phyloP scores from a whole-genome alignment of 352 stramenopile genomes.

The Globisporangium irregulare region DNA sequence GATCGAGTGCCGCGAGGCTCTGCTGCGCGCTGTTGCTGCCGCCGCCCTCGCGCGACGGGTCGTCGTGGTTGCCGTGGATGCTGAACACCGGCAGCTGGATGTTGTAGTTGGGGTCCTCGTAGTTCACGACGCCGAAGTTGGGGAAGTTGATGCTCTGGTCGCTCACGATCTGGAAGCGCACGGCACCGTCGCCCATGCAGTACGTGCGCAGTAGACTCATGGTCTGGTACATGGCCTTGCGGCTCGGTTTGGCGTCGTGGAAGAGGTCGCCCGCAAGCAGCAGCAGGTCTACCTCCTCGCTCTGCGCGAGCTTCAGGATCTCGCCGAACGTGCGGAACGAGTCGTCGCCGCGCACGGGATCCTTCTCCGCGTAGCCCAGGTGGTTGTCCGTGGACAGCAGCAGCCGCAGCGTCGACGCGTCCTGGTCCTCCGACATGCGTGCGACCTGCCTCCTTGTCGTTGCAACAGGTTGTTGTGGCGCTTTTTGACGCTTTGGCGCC shows the following conservation, averaged over 20 bases:
- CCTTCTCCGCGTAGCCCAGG: constrained; percentile 95
- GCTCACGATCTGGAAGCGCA: constrained; percentile 88
- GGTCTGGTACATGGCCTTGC: constrained; percentile 95
- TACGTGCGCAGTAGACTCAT: constrained; percentile 96
- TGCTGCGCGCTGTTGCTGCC: constrained; percentile 34
- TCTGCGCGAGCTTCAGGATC: constrained; percentile 70
- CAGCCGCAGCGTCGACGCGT: constrained; percentile 73
- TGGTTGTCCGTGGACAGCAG: constrained; percentile 99
- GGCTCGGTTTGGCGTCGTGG: constrained; percentile 98
- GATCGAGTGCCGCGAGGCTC: constrained; percentile 94
- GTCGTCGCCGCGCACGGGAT: constrained; percentile 94
- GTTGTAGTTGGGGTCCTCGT: constrained; percentile 95
- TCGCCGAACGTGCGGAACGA: constrained; percentile 89
- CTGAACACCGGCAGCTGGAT: constrained; percentile 96
- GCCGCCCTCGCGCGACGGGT: constrained; percentile 92
- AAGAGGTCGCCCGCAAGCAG: constrained; percentile 98
- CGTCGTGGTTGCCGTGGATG: constrained; percentile 99
- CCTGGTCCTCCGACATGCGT: constrained; percentile 17
- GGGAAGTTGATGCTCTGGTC: constrained; percentile 90
- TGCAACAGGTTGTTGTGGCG: not conserved
- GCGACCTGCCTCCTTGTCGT: not conserved
- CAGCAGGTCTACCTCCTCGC: constrained; percentile 87
- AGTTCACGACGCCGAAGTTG: constrained; percentile 93
- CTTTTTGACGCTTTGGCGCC: constrained; percentile 1
- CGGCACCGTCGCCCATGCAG: constrained; percentile 89